Evolutionary conservation across 2,329 filamentous ascomycete genomes (phyloP).

Genomic region (Penicillium sp.): DNA sequence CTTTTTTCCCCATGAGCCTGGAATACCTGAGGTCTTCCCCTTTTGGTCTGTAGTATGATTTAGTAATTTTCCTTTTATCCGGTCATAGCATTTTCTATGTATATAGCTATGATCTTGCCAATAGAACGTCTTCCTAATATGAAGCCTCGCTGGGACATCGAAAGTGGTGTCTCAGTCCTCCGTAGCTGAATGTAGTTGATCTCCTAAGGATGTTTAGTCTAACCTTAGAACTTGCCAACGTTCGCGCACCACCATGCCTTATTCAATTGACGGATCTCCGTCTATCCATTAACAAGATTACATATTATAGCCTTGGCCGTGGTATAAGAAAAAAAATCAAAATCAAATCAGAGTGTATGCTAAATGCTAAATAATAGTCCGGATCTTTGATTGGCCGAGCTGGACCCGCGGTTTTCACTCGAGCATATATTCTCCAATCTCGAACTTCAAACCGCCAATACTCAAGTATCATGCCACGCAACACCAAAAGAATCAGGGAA

Average conservation of each 20-base stretch:
- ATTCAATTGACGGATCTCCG: no score
- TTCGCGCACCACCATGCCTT: no score
- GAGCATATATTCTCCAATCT: background rate
- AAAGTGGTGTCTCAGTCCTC: no score
- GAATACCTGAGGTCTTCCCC: background rate
- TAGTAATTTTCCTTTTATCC: slow-evolving; percentile 20
- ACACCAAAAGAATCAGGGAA: slow-evolving; percentile 20
- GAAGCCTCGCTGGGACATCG: slow-evolving; percentile 5
- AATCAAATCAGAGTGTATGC: no score
- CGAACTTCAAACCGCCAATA: background rate
- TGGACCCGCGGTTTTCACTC: slow-evolving; percentile 4
- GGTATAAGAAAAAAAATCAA: no score
- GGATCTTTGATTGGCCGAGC: slow-evolving; percentile 26
- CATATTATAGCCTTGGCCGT: no score
- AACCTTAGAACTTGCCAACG: no score
- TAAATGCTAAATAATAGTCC: background rate
- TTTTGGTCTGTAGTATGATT: slow-evolving; percentile 22
- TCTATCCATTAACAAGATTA: no score
- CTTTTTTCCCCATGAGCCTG: slow-evolving; percentile 2
- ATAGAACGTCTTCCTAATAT: slow-evolving; percentile 27
- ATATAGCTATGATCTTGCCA: slow-evolving; percentile 25
- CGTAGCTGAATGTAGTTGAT: slow-evolving; percentile 8
- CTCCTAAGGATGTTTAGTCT: no score
- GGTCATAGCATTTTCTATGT: slow-evolving; percentile 27
- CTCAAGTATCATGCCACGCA: slow-evolving; percentile 21